Percentiles rank a stretch among this genome's conserved stretches.
phyloP scores from a whole-genome alignment of 1,139 yeast species.

The Yarrowia galli region DNA sequence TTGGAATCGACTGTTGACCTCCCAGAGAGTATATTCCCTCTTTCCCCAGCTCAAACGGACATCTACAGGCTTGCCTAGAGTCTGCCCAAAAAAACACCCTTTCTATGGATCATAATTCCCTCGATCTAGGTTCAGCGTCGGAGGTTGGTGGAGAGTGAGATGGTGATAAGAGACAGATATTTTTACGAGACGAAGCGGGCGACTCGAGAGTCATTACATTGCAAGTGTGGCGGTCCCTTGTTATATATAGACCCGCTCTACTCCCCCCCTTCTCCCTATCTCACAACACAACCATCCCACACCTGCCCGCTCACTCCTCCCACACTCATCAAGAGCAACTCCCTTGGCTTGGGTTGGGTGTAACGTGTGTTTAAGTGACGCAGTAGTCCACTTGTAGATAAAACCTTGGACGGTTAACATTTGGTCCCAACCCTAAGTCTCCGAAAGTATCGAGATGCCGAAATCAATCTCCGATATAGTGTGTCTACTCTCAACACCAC shows the following conservation, averaged over 20 bases:
- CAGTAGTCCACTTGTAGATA: not conserved
- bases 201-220: not conserved
- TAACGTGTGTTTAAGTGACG: conserved; percentile 15
- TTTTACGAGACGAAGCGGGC: too few species aligned
- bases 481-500: not conserved
- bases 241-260: not conserved
- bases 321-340: conserved; percentile 7
- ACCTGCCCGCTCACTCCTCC: too few species aligned
- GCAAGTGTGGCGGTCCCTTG: not conserved
- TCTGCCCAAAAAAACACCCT: not conserved
- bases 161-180: not conserved
- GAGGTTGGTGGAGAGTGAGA: conserved; percentile 6
- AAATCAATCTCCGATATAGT: conserved; percentile 22
- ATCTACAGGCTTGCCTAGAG: too few species aligned
- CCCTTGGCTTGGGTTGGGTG: not conserved
- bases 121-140: conserved; percentile 22
- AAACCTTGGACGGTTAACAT: not conserved
- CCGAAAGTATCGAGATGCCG: conserved; percentile 31
- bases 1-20: too few species aligned
- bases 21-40: too few species aligned
- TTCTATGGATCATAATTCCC: conserved; percentile 18
- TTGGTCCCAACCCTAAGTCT: conserved; percentile 16
- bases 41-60: too few species aligned
- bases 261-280: not conserved
- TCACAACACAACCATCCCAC: not conserved